Base-by-base conservation (phyloP, 768 basidiomycete species). In the Omphalotus guepiniiformis region DNA sequence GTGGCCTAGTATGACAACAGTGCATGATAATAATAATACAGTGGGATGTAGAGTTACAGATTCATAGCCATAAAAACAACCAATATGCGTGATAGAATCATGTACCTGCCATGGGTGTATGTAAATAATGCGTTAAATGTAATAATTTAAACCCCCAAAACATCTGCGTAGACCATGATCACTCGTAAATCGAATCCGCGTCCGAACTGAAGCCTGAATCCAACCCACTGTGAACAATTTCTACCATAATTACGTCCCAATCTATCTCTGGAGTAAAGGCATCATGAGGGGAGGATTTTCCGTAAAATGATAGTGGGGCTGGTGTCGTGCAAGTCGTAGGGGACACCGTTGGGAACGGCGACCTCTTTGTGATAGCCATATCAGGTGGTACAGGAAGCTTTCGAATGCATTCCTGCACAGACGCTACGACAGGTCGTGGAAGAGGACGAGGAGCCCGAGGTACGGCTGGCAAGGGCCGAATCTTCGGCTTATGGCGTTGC, bases 161-260 rank as follows among this genome's bases (percentile, higher is more conserved):
- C n/a, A n/a, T n/a, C n/a, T n/a, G n/a, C n/a, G n/a, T n/a, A n/a
- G n/a, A n/a, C n/a, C n/a, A n/a, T n/a, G n/a, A n/a, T n/a, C n/a
- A n/a, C n/a, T n/a, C n/a, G n/a, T n/a, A n/a, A n/a, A n/a, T n/a
- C n/a, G n/a, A n/a, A n/a, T n/a, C n/a, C n/a, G n/a, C n/a, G n/a
- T n/a, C n/a, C 50, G 37, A 16, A 36, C 18, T n/a, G 36, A 41
- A 23, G 29, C 21, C 19, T 21, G 21, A 36, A 12, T 27, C 43
- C 25, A 12, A 47, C 47, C 22, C 35, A 34, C 39, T 27, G 9
- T 42, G 39, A 34, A 52, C 13, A 21, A 52, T 52, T 28, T 52
- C 51, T 19, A 42, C 46, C 51, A 55, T 55, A 30, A 55, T 44
- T 6, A 27, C 43, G 22, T 55, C 54, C 54, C 54, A 55, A 35